phyloP scores from a whole-genome alignment of 306 rosid species.

The Cotoneaster glaucophyllus region DNA sequence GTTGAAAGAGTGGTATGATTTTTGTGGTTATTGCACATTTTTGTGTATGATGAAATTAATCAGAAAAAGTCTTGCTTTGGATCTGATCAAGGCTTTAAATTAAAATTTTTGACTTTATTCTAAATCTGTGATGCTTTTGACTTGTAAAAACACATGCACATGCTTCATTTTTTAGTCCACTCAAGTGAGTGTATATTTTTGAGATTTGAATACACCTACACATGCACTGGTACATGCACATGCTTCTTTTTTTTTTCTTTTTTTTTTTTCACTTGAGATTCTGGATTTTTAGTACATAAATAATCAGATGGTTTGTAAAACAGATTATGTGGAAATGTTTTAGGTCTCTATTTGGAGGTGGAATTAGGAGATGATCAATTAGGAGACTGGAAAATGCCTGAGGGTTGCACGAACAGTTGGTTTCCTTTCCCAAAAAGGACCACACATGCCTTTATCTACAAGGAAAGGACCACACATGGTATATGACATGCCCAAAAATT shows the following conservation, averaged over 20 bases:
- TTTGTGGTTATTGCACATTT: not conserved
- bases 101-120: not conserved
- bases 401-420: not conserved
- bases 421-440: not conserved
- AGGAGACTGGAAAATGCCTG: not conserved
- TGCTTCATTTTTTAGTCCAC: not conserved
- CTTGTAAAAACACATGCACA: constrained; percentile 6
- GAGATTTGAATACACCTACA: not conserved
- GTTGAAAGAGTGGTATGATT: constrained; percentile 7
- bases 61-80: constrained; percentile 1
- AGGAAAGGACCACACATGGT: not conserved
- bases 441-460: not conserved
- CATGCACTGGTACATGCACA: not conserved
- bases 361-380: not conserved
- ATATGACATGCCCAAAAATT: not conserved
- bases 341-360: not conserved
- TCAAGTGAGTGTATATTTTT: not conserved
- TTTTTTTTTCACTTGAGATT: not conserved
- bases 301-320: not conserved
- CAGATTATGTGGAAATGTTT: not conserved
- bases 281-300: not conserved
- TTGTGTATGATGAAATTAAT: not conserved
- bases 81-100: constrained; percentile 9
- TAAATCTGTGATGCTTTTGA: not conserved
- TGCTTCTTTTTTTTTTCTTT: not conserved